Conservation (phyloP, 2,329 filamentous ascomycete species). For the Diaporthe longicolla region DNA sequence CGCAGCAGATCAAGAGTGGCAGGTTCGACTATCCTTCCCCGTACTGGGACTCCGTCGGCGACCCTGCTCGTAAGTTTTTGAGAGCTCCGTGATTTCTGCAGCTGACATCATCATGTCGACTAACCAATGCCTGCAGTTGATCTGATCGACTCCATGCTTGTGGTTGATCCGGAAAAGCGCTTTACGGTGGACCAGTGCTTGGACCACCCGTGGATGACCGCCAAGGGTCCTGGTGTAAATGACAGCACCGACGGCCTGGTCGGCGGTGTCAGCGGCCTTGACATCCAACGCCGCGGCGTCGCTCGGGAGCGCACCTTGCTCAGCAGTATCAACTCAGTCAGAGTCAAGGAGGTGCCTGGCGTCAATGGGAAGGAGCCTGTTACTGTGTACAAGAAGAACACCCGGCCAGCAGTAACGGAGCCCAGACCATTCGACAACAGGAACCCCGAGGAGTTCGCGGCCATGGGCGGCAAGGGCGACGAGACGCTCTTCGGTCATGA, state of each 20-base stretch:
- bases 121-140: conserved; percentile 68
- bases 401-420: conserved; percentile 63
- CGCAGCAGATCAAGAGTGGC: conserved; percentile 90
- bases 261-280: conserved; percentile 84
- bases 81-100: not conserved
- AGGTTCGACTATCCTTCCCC: conserved; percentile 95
- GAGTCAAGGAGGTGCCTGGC: conserved; percentile 66
- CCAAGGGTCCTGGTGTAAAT: conserved; percentile 70
- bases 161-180: conserved; percentile 85
- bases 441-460: conserved; percentile 82
- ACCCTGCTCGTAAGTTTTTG: conserved; percentile 75
- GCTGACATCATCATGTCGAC: not conserved
- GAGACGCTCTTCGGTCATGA: conserved; percentile 81
- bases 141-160: conserved; percentile 94
- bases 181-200: conserved; percentile 93
- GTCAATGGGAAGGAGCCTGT: conserved; percentile 71
- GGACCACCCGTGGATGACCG: conserved; percentile 89
- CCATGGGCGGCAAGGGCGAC: conserved; percentile 89
- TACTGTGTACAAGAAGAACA: conserved; percentile 83
- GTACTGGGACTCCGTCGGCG: conserved; percentile 92
- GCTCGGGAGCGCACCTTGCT: conserved; percentile 88
- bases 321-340: conserved; percentile 83
- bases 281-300: conserved; percentile 86
- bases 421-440: conserved; percentile 76
- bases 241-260: conserved; percentile 95